Evolutionary conservation across 768 basidiomycete genomes (phyloP), one percentile per base, ranked within the genome.

Genomic region (Lentinula boryana): DNA sequence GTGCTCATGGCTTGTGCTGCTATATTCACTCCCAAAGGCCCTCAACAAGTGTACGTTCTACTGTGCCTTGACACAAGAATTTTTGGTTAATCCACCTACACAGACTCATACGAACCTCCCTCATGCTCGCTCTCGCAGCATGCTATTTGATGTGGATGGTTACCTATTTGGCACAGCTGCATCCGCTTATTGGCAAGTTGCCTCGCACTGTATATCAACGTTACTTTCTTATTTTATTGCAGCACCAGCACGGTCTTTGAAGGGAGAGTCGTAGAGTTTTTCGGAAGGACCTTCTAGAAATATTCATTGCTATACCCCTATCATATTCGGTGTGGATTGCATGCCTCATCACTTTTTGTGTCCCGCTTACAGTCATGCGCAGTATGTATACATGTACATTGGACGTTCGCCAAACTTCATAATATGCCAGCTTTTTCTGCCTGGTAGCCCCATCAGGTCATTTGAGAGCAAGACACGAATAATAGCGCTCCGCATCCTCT

Each of bases 111-210:
- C 89, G 95, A 65, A 89, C 93, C 1, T 82, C 81, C 63, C 69
- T 93, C 52, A 79, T 93, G 76, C 83, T 98, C 63, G 82, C 91
- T 2, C 73, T 98, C 16, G 77, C 84, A 3, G 88, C 83, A 59
- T 95, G 92, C 74, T 98, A 95, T 77, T 83, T 98, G 67, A 88
- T 98, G 86, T 98, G 95, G 95, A 89, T 89, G 76, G 85, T 96
- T 69, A 95, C 95, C n/a, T 98, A 96, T 74, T 80, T 97, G 71
- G 94, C 95, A 1, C 95, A 98, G 70, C 73, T 97, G 55, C 87
- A 98, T 69, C 95, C 95, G 40, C 80, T 98, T 55, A 86, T 96
- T 68, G 76, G 95, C 95, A 64, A 63, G 85, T 75, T n/a, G 13
- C 13, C 66, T 67, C 9, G 63, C 67, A 38, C 64, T 65, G 2